These are phyloP conservation scores for Hypomyces rosellus DNA, from an alignment of 2,329 filamentous ascomycete species.

Conservation along the genomic window DNA sequence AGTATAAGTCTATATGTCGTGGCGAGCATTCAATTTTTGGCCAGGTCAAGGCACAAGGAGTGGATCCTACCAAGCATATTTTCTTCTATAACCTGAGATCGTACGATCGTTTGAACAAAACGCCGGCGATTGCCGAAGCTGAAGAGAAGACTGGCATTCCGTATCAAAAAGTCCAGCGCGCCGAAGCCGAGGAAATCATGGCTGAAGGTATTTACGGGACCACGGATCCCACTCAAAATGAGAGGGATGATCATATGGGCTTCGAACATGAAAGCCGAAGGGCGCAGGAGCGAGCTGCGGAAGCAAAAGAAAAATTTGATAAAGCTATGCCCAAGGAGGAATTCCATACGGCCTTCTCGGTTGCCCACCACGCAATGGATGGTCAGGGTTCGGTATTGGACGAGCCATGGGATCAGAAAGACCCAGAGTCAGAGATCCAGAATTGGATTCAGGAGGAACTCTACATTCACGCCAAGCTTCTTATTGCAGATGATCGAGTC, in stretches of 20 bases:
- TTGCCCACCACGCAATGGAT: slow-evolving; percentile 79
- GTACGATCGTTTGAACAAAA: slow-evolving; percentile 88
- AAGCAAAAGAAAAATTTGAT: slow-evolving; percentile 49
- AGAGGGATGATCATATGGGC: slow-evolving; percentile 45
- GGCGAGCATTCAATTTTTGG: slow-evolving; percentile 88
- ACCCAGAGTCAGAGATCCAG: slow-evolving; percentile 68
- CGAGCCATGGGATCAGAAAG: slow-evolving; percentile 68
- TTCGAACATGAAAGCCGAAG: slow-evolving; percentile 29
- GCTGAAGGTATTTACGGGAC: slow-evolving; percentile 61
- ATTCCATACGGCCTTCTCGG: slow-evolving; percentile 34
- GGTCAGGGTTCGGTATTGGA: slow-evolving; percentile 51
- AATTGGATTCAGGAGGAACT: slow-evolving; percentile 95
- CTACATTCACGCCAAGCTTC: slow-evolving; percentile 87
- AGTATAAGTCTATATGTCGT: slow-evolving; percentile 91
- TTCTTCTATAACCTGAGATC: slow-evolving; percentile 92
- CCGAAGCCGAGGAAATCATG: slow-evolving; percentile 86
- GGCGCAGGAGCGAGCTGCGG: slow-evolving; percentile 32
- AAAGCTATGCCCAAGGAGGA: slow-evolving; percentile 34
- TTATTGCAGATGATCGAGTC: slow-evolving; percentile 81
- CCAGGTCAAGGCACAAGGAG: slow-evolving; percentile 63
- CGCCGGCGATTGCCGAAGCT: slow-evolving; percentile 62
- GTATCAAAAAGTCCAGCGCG: slow-evolving; percentile 81
- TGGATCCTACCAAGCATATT: slow-evolving; percentile 73
- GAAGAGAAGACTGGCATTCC: slow-evolving; percentile 77
- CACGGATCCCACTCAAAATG: slow-evolving; percentile 30